Percentiles rank a stretch among this genome's conserved stretches.
Conservation (phyloP, 192 early-diverging fungal genomes). For the Coemansia sp. region DNA sequence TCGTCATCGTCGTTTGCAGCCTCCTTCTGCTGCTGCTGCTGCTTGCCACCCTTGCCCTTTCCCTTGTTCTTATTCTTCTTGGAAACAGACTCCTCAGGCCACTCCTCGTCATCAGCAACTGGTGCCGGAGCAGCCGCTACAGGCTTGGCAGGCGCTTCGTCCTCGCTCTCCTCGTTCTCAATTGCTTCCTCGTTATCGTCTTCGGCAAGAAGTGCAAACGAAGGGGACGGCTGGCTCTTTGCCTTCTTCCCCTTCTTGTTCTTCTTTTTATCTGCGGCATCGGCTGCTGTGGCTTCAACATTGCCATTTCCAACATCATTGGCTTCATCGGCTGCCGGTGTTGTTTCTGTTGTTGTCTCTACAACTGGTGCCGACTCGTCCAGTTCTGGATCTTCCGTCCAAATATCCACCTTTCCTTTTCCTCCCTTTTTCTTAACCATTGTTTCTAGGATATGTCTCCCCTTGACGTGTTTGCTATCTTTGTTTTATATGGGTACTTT, state of each 20-base stretch:
- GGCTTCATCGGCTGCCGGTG: not conserved
- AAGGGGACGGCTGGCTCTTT: slow-evolving; percentile 8
- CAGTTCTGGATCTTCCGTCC: slow-evolving; percentile 29
- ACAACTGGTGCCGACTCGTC: slow-evolving; percentile 14
- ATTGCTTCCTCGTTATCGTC: slow-evolving; percentile 53
- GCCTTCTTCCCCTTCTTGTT: slow-evolving; percentile 29
- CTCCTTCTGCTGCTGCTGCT: slow-evolving; percentile 11
- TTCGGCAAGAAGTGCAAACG: slow-evolving; percentile 30
- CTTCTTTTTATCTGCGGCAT: slow-evolving; percentile 16
- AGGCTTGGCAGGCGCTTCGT: slow-evolving; percentile 14
- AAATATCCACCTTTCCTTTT: slow-evolving; percentile 28
- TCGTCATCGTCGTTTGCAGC: slow-evolving; percentile 39
- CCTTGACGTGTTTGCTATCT: not conserved
- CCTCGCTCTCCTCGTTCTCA: slow-evolving; percentile 23
- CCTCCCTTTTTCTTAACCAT: slow-evolving; percentile 41
- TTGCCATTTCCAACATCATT: slow-evolving; percentile 9
- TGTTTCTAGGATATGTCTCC: slow-evolving; percentile 4
- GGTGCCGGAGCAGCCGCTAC: slow-evolving; percentile 5
- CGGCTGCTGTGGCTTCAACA: slow-evolving; percentile 5
- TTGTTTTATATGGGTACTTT: too few species aligned
- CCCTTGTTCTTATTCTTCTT: slow-evolving; percentile 32
- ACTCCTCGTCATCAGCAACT: slow-evolving; percentile 15
- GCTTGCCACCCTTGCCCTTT: slow-evolving; percentile 16
- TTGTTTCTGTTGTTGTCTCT: too few species aligned
- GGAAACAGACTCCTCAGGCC: slow-evolving; percentile 1